Base-by-base conservation (phyloP, 1,284 basidiomycete species). In the Naganishia liquefaciens region DNA sequence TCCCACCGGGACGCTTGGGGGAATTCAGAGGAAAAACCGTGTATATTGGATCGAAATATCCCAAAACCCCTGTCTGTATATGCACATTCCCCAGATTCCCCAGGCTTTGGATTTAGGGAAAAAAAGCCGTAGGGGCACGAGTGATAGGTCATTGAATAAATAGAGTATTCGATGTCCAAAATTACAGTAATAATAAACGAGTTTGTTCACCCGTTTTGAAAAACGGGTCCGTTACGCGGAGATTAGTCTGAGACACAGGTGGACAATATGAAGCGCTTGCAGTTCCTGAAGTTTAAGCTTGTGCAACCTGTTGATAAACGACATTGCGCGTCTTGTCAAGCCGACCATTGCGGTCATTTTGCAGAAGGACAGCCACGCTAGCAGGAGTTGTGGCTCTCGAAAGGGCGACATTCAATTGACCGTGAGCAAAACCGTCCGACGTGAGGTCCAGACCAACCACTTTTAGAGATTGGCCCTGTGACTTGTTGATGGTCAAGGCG, bases 401-500 rank as follows among this genome's bases (percentile, higher is more conserved):
- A 19, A 99, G 82, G 0, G 96, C 95, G 33, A 99, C 96, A 73
- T 99, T 99, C 40, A 93, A 93, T 82, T 93, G 93, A 27, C 39
- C 90, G 88, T 88, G 54, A 10, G 6, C 43, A 28, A 57, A 57
- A 2, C 44, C 40, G 11, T 13, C 6, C 1, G 54, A 17, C 17
- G 42, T 10, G 4, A 57, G 42, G 25, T 57, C 54, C 3, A 57
- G 3, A 30, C 54, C 43, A 2, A 57, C 54, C 6, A 43, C n/a
- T 11, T 17, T 43, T 4, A 57, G n/a, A 1, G 42, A 57, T 28
- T 57, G 42, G 7, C 54, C 54, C 21, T 46, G 43, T 9, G n/a
- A 13, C n/a, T 96, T 96, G 76, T 96, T 93, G 62, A 96, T 95
- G 60, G 89, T 91, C 87, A 91, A 90, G 0, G 91, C 90, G 90